Conservation (phyloP, 2,329 filamentous ascomycete genomes). For the Leptographium radiaticola region DNA sequence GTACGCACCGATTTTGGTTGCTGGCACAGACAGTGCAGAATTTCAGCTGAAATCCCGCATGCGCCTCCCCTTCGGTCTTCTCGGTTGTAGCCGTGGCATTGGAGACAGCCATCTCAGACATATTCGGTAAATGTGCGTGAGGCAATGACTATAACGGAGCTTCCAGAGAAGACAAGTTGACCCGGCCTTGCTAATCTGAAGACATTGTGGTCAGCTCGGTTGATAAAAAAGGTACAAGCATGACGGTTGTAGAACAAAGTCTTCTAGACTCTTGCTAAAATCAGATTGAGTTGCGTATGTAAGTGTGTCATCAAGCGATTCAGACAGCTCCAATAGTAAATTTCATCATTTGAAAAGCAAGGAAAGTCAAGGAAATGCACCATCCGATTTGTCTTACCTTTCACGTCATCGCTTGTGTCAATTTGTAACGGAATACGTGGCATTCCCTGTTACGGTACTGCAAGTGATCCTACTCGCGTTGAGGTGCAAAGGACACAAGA, state of each 20-base stretch:
- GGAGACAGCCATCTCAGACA: constrained; percentile 2
- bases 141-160: not conserved
- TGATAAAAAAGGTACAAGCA: not conserved
- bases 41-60: constrained; percentile 69
- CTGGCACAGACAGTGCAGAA: constrained; percentile 99
- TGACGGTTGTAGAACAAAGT: not conserved
- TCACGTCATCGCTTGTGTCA: constrained; percentile 1
- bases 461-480: not conserved
- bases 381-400: not conserved
- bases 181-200: too few relatives aligned
- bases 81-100: not conserved
- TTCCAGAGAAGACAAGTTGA: not conserved
- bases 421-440: not conserved
- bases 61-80: constrained; percentile 34
- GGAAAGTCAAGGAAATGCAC: not conserved
- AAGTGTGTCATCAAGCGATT: constrained; percentile 41
- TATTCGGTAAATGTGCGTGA: not conserved
- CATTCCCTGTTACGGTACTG: not conserved
- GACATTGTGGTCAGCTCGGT: not conserved
- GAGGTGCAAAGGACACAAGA: not conserved
- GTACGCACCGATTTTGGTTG: constrained; percentile 78
- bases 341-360: constrained; percentile 33
- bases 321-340: constrained; percentile 61
- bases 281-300: constrained; percentile 22
- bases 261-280: not conserved